Conservation (phyloP, 441 rosid species). For the Jatropha multifida region DNA sequence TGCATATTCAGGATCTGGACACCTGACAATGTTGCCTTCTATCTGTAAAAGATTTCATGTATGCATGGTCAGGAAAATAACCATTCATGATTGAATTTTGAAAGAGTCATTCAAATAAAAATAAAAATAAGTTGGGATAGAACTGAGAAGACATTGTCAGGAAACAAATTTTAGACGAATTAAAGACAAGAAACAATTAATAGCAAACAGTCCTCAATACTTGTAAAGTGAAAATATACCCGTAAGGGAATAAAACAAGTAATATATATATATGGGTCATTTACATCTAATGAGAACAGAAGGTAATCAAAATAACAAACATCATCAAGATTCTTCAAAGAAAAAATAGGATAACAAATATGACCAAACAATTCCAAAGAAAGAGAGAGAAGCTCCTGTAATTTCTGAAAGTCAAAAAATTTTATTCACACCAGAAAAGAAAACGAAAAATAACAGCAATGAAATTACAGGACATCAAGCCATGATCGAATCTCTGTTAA, state of each 20-base stretch:
- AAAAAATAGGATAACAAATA: background rate
- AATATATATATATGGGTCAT: background rate
- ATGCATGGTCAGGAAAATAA: conserved; percentile 18
- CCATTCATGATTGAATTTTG: background rate
- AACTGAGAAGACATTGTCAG: background rate
- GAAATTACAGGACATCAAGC: background rate
- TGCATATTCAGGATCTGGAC: conserved; percentile 94
- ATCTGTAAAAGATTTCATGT: conserved; percentile 45
- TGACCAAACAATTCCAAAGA: background rate
- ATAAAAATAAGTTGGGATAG: background rate
- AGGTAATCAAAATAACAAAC: background rate
- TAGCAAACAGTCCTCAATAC: background rate
- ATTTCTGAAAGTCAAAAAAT: background rate
- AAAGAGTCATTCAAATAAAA: background rate
- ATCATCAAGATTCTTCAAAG: background rate
- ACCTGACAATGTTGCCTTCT: conserved; percentile 91
- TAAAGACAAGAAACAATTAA: too few species aligned
- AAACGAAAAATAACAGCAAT: background rate
- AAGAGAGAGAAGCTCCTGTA: background rate
- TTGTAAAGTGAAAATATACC: background rate
- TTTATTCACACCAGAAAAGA: background rate
- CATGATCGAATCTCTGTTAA: background rate
- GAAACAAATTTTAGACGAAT: background rate
- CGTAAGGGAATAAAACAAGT: too few species aligned
- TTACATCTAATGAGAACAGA: background rate